A percentile compares a stretch with the other conserved stretches of the same genome.
Conservation (phyloP, 257 asterid genomes). For the Hygrophila difformis region DNA sequence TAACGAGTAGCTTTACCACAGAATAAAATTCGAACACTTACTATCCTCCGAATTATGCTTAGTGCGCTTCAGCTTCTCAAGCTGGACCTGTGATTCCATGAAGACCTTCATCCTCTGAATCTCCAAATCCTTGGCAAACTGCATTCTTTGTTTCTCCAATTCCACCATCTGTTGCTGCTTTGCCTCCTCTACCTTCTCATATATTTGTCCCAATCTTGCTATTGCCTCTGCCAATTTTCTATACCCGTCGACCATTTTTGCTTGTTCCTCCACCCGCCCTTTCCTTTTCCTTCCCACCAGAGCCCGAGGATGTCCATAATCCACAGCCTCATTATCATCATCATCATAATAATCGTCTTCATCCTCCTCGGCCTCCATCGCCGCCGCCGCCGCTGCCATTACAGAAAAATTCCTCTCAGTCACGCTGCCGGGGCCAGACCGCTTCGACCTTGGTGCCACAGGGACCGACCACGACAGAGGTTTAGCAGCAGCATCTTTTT, state of each 20-base stretch:
- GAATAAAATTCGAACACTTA: conserved; percentile 29
- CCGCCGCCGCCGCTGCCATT: conserved; percentile 67
- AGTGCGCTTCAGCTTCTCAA: conserved; percentile 53
- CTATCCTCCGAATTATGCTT: conserved; percentile 38
- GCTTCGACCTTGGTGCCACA: conserved; percentile 72
- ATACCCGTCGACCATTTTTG: conserved; percentile 36
- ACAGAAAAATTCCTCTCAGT: conserved; percentile 61
- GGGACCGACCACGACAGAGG: conserved; percentile 57
- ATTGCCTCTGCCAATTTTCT: conserved; percentile 61
- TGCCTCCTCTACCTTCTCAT: conserved; percentile 72
- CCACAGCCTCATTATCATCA: conserved; percentile 30
- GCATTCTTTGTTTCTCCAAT: conserved; percentile 85
- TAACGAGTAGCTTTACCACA: no score
- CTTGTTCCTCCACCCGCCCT: conserved; percentile 11
- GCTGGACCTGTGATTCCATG: conserved; percentile 68
- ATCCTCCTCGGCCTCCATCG: conserved; percentile 40
- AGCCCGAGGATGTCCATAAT: conserved; percentile 31
- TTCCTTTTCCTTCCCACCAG: conserved; percentile 27
- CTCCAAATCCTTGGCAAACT: conserved; percentile 80
- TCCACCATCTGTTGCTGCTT: conserved; percentile 88
- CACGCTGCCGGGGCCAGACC: conserved; percentile 37
- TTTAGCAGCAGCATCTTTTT: conserved; percentile 14
- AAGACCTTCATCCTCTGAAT: conserved; percentile 71
- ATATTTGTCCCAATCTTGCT: conserved; percentile 46
- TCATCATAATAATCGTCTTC: conserved; percentile 25